Conservation (phyloP, 768 basidiomycete species). For the Chalciporus pseudorubinellus region DNA sequence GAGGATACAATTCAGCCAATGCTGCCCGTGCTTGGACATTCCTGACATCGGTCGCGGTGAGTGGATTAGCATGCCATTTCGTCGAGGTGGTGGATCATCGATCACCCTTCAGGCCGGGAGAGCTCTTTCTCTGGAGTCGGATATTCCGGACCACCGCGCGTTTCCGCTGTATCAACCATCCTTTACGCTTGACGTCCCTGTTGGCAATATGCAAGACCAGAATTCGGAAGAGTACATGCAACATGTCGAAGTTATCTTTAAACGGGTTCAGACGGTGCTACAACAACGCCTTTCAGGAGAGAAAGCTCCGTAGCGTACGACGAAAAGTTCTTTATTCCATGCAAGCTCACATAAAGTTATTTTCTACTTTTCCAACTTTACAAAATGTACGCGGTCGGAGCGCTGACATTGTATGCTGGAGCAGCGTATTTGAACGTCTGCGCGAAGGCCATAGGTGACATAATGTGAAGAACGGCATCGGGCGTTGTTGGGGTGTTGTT, state of each 20-base stretch:
- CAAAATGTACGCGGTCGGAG: conserved; percentile 20
- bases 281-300: conserved; percentile 14
- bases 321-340: neutral
- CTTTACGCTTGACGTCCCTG: conserved; percentile 74
- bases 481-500: conserved; percentile 58
- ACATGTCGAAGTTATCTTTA: conserved; percentile 42
- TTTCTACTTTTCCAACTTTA: neutral
- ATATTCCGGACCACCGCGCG: conserved; percentile 73
- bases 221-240: conserved; percentile 61
- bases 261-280: conserved; percentile 28
- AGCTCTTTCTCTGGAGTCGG: conserved; percentile 54
- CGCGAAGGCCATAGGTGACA: conserved; percentile 44
- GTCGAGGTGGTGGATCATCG: neutral
- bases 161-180: conserved; percentile 78
- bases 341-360: neutral
- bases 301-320: neutral
- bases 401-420: conserved; percentile 44
- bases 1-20: conserved; percentile 83
- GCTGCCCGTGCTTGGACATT: conserved; percentile 86
- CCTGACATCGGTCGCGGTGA: conserved; percentile 72
- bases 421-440: conserved; percentile 55
- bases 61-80: conserved; percentile 25
- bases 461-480: conserved; percentile 45
- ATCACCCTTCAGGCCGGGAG: conserved; percentile 50
- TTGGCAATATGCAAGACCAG: conserved; percentile 71